Evolutionary conservation across 805 yeast genomes (phyloP).

Genomic region (Maudiozyma turicensis): DNA sequence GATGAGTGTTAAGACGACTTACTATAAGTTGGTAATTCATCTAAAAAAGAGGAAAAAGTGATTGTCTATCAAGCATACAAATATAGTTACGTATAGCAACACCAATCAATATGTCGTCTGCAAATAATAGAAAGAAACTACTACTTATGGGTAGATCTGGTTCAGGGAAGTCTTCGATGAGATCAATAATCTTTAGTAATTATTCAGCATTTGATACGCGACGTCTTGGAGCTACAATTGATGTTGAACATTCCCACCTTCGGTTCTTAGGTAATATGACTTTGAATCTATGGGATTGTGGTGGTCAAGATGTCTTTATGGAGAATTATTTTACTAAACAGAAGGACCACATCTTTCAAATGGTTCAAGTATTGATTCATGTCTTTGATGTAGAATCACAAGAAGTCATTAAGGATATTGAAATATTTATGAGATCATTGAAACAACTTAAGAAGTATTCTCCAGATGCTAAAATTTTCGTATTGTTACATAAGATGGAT

Average conservation of each 20-base stretch:
- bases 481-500: conserved; percentile 92
- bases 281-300: conserved; percentile 94
- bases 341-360: conserved; percentile 84
- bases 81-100: background rate
- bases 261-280: conserved; percentile 93
- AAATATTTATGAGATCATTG: conserved; percentile 76
- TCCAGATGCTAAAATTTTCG: conserved; percentile 87
- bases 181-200: conserved; percentile 90
- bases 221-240: conserved; percentile 92
- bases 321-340: conserved; percentile 86
- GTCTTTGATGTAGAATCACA: conserved; percentile 94
- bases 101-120: background rate
- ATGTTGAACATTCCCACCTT: conserved; percentile 94
- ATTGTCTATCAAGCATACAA: background rate
- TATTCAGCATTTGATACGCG: conserved; percentile 96
- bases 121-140: conserved; percentile 45
- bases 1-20: too few relatives aligned
- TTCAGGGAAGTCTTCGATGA: conserved; percentile 95
- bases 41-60: background rate
- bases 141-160: conserved; percentile 87
- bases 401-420: conserved; percentile 86
- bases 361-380: conserved; percentile 91
- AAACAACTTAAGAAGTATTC: conserved; percentile 73
- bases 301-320: conserved; percentile 95
- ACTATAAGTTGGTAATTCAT: too few relatives aligned